Evolutionary conservation across 2,329 filamentous ascomycete species (phyloP), one percentile per base, ranked within the genome.

Genomic region (Colletotrichum higginsianum): DNA sequence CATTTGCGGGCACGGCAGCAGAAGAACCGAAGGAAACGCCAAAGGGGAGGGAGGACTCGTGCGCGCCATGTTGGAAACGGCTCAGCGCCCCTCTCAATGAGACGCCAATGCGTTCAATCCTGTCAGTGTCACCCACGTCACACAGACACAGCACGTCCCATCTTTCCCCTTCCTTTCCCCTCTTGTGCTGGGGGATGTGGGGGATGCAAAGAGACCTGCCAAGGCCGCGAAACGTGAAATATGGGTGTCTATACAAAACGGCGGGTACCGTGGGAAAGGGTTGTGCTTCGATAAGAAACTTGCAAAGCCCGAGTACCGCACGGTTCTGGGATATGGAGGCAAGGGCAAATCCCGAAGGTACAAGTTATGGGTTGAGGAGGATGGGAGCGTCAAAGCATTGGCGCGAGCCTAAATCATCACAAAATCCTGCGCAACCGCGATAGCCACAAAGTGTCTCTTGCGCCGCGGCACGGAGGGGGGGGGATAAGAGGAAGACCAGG

Each of bases 351-450:
- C 30, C 30, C 30, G 30, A 35, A 35, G 30, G 30, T 35, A 9
- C 2, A 8, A 8, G 8, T 35, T 35, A 1, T 35, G 30, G 7
- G 16, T n/a, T 56, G 30, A 4, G 30, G 4, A 6, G 18, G 23
- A 35, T 4, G 50, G 23, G 4, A 15, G 15, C 7, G 15, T 23
- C 16, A 4, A 38, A 35, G 4, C 6, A 30, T 38, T 46, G 15
- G 35, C 23, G 16, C 42, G 44, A 67, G 63, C 57, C 21, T 16
- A 67, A 67, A 46, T 62, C 67, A 26, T 62, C 67, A 35, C 58
- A 46, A n/a, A 50, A 71, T 13, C 21, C 18, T 52, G n/a, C 42
- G 38, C 42, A 52, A 40, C 50, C 49, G 56, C 42, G 30, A 15
- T 38, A 16, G 56, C 42, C 61, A 66, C 4, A 12, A 15, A 13